phyloP scores from a whole-genome alignment of 345 rosid genomes.

The Citrus inodora region DNA sequence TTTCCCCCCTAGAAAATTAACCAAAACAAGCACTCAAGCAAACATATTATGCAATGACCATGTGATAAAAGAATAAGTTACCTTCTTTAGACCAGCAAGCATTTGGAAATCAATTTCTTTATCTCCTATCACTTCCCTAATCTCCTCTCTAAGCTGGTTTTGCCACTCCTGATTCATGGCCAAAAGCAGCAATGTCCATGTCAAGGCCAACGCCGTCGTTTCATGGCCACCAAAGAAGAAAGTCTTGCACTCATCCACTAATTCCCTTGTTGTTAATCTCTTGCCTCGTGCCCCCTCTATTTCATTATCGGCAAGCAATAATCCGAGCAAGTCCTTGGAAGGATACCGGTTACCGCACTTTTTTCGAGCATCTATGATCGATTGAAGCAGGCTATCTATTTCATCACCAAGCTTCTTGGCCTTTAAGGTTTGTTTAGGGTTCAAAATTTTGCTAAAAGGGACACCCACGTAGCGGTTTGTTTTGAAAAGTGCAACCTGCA shows the following conservation, averaged over 20 bases:
- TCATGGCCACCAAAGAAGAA: conserved; percentile 96
- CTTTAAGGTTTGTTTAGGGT: conserved; percentile 46
- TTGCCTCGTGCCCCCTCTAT: conserved; percentile 37
- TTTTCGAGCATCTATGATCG: conserved; percentile 51
- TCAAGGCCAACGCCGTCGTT: conserved; percentile 79
- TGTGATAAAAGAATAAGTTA: conserved; percentile 25
- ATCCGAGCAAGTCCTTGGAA: conserved; percentile 55
- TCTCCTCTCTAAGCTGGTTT: conserved; percentile 68
- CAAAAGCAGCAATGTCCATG: conserved; percentile 86
- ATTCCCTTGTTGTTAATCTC: conserved; percentile 49
- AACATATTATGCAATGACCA: not conserved
- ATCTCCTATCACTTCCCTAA: conserved; percentile 57
- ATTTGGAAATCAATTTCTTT: conserved; percentile 46
- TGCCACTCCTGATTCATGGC: conserved; percentile 87
- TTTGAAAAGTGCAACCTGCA: conserved; percentile 72
- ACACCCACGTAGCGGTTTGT: conserved; percentile 84
- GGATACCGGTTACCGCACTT: conserved; percentile 8
- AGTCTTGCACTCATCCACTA: conserved; percentile 93
- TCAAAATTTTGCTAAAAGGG: conserved; percentile 56
- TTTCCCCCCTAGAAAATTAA: not conserved
- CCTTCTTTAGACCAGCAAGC: conserved; percentile 89
- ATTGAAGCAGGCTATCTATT: conserved; percentile 58
- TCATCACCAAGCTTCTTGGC: conserved; percentile 64
- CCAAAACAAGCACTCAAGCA: not conserved
- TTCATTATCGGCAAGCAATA: conserved; percentile 37